These are phyloP conservation scores for Plasmodium adleri DNA, from an alignment of 169 alveolate species.

Conservation along the genomic window DNA sequence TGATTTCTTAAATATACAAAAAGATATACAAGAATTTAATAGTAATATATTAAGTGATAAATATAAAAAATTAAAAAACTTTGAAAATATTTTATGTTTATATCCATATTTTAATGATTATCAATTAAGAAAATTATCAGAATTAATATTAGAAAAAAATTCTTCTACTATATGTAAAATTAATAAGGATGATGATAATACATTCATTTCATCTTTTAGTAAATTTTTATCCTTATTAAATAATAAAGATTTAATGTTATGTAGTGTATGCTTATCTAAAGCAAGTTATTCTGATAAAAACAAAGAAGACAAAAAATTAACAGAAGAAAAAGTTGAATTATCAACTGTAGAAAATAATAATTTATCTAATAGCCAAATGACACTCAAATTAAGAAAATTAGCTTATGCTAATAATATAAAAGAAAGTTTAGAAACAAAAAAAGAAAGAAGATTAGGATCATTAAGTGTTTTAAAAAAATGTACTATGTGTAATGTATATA, in stretches of 20 bases:
- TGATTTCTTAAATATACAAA: conserved; percentile 50
- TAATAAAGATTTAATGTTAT: conserved; percentile 55
- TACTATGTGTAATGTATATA: conserved; percentile 53
- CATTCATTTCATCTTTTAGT: conserved; percentile 28
- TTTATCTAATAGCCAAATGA: neutral
- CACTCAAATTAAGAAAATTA: neutral
- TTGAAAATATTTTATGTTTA: conserved; percentile 66
- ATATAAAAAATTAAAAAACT: conserved; percentile 63
- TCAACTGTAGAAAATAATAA: neutral
- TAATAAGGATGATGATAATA: conserved; percentile 8
- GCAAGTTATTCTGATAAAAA: conserved; percentile 25
- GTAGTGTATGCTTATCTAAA: conserved; percentile 74
- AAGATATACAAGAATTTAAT: conserved; percentile 70
- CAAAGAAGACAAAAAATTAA: conserved; percentile 17
- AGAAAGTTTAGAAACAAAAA: conserved; percentile 46
- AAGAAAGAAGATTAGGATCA: conserved; percentile 72
- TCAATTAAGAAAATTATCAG: conserved; percentile 64
- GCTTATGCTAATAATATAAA: conserved; percentile 6
- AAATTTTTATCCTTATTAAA: conserved; percentile 46
- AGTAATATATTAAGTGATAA: conserved; percentile 62
- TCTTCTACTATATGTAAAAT: neutral
- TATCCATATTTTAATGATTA: conserved; percentile 73
- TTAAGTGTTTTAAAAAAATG: conserved; percentile 71
- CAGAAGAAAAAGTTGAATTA: neutral
- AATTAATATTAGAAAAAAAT: conserved; percentile 59